Evolutionary conservation across 768 basidiomycete species (phyloP).

Genomic region (Termitomyces sp.): DNA sequence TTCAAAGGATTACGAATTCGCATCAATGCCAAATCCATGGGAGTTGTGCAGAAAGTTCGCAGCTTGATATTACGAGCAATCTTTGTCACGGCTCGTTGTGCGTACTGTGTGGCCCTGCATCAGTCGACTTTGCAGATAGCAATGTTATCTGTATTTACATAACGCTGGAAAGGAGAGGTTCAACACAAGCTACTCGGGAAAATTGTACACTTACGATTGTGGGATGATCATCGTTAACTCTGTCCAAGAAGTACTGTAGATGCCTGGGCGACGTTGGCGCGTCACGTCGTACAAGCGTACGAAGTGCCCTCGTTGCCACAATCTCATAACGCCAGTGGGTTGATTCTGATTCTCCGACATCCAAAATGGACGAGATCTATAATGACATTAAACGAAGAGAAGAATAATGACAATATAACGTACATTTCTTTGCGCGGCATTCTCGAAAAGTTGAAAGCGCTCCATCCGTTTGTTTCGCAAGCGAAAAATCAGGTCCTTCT

Average conservation of each 20-base stretch:
- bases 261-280: constrained; percentile 40
- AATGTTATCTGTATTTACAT: constrained; percentile 33
- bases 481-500: constrained; percentile 30
- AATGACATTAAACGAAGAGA: neutral
- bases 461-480: constrained; percentile 39
- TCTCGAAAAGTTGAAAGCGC: constrained; percentile 36
- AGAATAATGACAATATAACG: constrained; percentile 13
- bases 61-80: constrained; percentile 73
- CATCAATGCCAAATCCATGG: constrained; percentile 55
- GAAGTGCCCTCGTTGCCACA: constrained; percentile 59
- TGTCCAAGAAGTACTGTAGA: constrained; percentile 53
- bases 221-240: constrained; percentile 56
- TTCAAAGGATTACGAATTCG: constrained; percentile 66
- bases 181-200: neutral
- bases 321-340: constrained; percentile 83
- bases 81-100: constrained; percentile 74
- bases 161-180: constrained; percentile 34
- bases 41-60: constrained; percentile 56
- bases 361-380: constrained; percentile 39
- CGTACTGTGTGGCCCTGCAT: constrained; percentile 42
- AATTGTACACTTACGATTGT: constrained; percentile 45
- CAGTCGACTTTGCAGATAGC: neutral
- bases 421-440: constrained; percentile 39
- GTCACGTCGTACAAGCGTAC: constrained; percentile 67
- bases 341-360: constrained; percentile 49